phyloP scores from a whole-genome alignment of 345 rosid genomes.

The Salix koriyanagi region DNA sequence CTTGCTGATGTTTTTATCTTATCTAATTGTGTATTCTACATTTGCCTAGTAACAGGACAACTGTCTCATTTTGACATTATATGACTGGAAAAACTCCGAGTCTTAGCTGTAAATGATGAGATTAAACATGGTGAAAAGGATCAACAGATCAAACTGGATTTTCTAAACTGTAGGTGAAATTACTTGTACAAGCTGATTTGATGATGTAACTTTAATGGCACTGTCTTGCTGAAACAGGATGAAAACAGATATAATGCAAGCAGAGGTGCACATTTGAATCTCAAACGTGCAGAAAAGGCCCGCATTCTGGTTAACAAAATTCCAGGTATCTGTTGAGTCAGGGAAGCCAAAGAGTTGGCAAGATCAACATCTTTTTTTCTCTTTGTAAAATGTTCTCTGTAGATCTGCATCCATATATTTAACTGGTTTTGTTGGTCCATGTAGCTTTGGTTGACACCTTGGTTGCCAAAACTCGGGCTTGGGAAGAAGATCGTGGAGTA shows the following conservation, averaged over 20 bases:
- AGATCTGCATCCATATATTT: neutral
- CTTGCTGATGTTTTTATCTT: neutral
- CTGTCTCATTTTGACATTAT: neutral
- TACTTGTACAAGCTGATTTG: neutral
- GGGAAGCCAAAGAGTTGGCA: neutral
- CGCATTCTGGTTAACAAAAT: constrained; percentile 90
- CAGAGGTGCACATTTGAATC: constrained; percentile 96
- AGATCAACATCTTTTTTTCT: neutral
- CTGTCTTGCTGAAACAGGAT: constrained; percentile 55
- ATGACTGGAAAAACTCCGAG: neutral
- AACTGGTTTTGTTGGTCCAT: constrained; percentile 7
- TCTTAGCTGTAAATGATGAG: neutral
- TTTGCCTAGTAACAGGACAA: neutral
- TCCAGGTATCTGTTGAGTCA: constrained; percentile 55
- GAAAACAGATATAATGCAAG: constrained; percentile 95
- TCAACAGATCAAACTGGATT: neutral
- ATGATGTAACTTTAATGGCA: neutral
- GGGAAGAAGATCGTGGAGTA: constrained; percentile 74
- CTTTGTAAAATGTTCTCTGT: neutral
- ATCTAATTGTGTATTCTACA: neutral
- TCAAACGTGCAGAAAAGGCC: constrained; percentile 98
- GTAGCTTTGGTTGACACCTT: constrained; percentile 79
- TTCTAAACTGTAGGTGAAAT: neutral
- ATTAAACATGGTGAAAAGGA: neutral
- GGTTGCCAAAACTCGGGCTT: constrained; percentile 73